Evolutionary conservation across 345 rosid species (phyloP).

Genomic region (Melaleuca alternifolia): DNA sequence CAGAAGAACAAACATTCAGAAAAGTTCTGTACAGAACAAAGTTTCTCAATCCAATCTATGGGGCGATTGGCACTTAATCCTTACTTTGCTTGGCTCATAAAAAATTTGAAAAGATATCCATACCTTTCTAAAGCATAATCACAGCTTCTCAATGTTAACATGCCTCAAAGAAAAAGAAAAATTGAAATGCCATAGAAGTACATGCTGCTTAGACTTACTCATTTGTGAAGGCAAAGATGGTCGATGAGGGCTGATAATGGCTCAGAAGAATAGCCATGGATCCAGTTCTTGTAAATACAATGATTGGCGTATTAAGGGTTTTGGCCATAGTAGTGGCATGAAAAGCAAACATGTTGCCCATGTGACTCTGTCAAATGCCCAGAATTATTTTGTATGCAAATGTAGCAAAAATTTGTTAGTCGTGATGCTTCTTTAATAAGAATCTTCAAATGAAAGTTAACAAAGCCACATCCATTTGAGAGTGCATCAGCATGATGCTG

Average conservation of each 20-base stretch:
- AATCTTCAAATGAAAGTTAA: not conserved
- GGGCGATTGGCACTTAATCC: not conserved
- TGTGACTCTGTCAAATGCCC: slow-evolving; percentile 52
- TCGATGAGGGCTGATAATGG: slow-evolving; percentile 77
- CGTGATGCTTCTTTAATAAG: not conserved
- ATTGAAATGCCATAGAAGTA: not conserved
- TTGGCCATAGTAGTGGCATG: slow-evolving; percentile 94
- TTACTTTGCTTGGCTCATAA: not conserved
- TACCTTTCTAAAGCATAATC: not conserved
- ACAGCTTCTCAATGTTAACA: not conserved
- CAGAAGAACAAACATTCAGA: not conserved
- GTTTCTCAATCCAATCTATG: not conserved
- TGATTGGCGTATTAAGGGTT: slow-evolving; percentile 66
- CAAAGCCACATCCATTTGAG: not conserved
- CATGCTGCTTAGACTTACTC: slow-evolving; percentile 37
- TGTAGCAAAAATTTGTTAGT: not conserved
- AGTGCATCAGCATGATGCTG: not conserved
- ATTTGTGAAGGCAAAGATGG: slow-evolving; percentile 92
- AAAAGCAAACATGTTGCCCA: slow-evolving; percentile 99
- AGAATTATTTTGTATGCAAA: not conserved
- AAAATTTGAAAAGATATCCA: not conserved
- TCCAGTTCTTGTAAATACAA: slow-evolving; percentile 92
- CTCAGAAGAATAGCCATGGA: slow-evolving; percentile 84
- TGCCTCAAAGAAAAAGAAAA: not conserved
- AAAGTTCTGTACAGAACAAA: not conserved